These are phyloP conservation scores for Solanum commersonii DNA, from an alignment of 257 asterid genomes.

Conservation along the genomic window DNA sequence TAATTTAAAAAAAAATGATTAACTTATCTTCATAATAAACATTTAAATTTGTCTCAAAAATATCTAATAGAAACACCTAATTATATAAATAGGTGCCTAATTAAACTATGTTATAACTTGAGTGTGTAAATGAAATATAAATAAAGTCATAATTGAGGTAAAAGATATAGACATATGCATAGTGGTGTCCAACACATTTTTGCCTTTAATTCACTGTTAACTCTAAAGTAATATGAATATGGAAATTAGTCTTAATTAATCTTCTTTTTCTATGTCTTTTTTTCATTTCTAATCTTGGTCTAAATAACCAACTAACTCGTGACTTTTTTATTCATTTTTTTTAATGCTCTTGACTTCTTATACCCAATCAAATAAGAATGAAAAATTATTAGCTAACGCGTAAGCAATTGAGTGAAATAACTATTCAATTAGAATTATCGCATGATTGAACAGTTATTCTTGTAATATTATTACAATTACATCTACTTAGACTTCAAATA, in stretches of 20 bases:
- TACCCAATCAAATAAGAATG: slow-evolving; percentile 30
- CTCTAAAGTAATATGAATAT: neutral
- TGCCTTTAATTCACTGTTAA: neutral
- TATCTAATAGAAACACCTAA: neutral
- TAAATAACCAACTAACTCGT: slow-evolving; percentile 24
- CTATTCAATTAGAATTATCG: neutral
- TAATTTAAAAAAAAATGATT: neutral
- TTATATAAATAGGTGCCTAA: neutral
- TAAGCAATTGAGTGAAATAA: neutral
- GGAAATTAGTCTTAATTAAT: neutral
- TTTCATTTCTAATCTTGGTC: neutral
- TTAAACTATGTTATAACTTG: fast-evolving
- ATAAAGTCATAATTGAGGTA: neutral
- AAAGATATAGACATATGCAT: neutral
- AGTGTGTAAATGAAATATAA: neutral
- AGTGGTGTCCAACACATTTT: slow-evolving; percentile 7
- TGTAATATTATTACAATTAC: too few relatives aligned
- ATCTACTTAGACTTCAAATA: too few relatives aligned
- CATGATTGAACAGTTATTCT: neutral
- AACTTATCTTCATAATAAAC: neutral
- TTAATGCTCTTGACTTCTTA: slow-evolving; percentile 38
- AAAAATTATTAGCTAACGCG: neutral
- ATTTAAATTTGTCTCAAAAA: neutral
- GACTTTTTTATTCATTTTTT: neutral
- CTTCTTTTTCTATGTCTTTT: neutral